A percentile compares a stretch with the other conserved stretches of the same genome.
Evolutionary conservation across 2,329 filamentous ascomycete genomes (phyloP).

Genomic region (Ophiostoma himal-ulmi): DNA sequence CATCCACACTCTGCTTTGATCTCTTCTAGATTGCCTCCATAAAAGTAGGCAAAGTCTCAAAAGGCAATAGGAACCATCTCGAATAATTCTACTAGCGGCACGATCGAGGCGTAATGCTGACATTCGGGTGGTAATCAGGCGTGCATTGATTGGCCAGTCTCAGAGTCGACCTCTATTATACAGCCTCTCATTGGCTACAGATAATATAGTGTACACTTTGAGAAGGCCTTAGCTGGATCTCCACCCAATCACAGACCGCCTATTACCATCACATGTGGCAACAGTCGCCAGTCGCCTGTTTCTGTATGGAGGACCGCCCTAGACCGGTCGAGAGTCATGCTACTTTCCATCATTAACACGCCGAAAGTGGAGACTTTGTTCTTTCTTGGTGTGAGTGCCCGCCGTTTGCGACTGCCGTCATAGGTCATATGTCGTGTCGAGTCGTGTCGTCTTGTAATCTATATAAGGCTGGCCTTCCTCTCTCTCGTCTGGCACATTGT

Average conservation of each 20-base stretch:
- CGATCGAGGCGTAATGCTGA: neutral
- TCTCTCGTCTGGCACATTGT: neutral
- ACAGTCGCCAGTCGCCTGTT: conserved; percentile 19
- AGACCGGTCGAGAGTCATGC: neutral
- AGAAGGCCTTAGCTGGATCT: neutral
- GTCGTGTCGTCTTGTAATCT: neutral
- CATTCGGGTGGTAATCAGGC: neutral
- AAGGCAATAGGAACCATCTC: neutral
- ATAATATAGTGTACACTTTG: neutral
- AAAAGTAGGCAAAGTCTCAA: neutral
- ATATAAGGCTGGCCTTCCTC: conserved; percentile 1
- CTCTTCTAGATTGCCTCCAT: neutral
- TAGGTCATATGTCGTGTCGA: neutral
- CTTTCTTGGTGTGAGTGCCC: neutral
- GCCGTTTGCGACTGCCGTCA: neutral
- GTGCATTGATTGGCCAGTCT: neutral
- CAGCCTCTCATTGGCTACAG: neutral
- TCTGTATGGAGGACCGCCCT: neutral
- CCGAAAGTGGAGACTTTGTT: neutral
- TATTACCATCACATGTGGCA: conserved; percentile 23
- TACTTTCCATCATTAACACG: neutral
- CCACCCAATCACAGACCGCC: conserved; percentile 12
- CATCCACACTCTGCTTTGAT: neutral
- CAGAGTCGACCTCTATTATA: neutral
- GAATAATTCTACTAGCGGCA: neutral